Conservation (phyloP, 257 asterid species). For the Lycium ferocissimum region DNA sequence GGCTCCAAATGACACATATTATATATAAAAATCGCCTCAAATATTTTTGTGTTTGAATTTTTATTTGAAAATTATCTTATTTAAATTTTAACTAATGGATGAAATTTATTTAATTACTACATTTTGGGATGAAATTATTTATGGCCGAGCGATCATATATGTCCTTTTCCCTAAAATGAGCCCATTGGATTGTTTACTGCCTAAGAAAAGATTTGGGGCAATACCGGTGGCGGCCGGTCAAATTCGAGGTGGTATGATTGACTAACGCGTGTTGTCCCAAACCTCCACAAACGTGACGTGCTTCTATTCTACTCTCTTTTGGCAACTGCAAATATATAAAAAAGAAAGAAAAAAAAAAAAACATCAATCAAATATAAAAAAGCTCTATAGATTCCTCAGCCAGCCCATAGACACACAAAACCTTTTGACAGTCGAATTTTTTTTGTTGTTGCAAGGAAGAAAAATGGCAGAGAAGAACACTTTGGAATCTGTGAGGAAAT, state of each 20-base stretch:
- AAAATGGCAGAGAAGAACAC: slow-evolving; percentile 64
- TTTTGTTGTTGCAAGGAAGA: background rate
- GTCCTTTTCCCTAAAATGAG: too few relatives aligned
- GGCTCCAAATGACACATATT: too few relatives aligned
- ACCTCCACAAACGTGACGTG: slow-evolving; percentile 18
- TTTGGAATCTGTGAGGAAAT: slow-evolving; percentile 65
- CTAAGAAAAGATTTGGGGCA: background rate
- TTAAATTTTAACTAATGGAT: too few relatives aligned
- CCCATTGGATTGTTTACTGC: background rate
- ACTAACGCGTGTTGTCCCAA: background rate
- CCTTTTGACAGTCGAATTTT: background rate
- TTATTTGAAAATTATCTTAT: too few relatives aligned
- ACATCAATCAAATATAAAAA: background rate
- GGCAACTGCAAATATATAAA: background rate
- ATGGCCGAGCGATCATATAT: too few relatives aligned
- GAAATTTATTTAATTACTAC: too few relatives aligned
- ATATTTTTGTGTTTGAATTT: too few relatives aligned
- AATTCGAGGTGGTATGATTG: background rate
- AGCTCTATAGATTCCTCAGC: background rate
- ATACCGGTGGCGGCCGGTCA: background rate
- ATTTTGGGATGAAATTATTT: too few relatives aligned
- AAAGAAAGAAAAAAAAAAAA: background rate
- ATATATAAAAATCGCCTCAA: too few relatives aligned
- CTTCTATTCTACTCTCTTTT: background rate
- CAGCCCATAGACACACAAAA: background rate